Base-by-base conservation (phyloP, 164 flowering plant genomes). In the Stephania cephalantha region DNA sequence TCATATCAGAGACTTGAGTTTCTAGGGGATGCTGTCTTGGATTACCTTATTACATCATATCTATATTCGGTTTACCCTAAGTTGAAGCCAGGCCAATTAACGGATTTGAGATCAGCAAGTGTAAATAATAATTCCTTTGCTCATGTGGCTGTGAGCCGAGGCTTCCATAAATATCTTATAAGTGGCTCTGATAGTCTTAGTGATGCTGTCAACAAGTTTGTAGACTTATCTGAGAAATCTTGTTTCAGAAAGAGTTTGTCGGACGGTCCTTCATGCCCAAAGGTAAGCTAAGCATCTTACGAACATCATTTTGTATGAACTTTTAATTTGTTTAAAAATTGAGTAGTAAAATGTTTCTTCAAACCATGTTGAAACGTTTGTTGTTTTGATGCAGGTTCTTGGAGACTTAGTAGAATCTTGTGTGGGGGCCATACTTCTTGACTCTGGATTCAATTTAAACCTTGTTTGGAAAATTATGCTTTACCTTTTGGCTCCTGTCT, bases 21-120 rank as follows among this genome's bases (percentile, higher is more conserved):
- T 82, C 94, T 95, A 61, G 99, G 99, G 79, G 99, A 95, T 87
- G 97, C 99, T 75, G 93, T 92, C 67, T 76, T 95, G 88, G 99
- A 95, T 82, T 95, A 91, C 84, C 81, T 92, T 70, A 92, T 93
- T 68, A 92, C 95, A 7, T 93, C 98, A 65, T 95, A 90, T 84
- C 87, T 93, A 5, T 95, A 84, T 81, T 89, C 99, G 9, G 92
- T 75, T 29, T 95, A 87, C 83, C 99, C 99, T 35, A 86, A 87
- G 10, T 74, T 94, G 81, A 96, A 88, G 83, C 99, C 99, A 48
- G 99, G 99, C 22, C 92, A 92, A 25, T 77, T 96, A 82, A 93
- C 99, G 5, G 99, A 96, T 88, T 81, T 94, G 83, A 85, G 98
- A 81, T 91, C 98, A 25, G 72, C 75, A 15, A 82, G 66, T 74